These are phyloP conservation scores for Purshia tridentata DNA, from an alignment of 306 rosid species.

Conservation along the genomic window DNA sequence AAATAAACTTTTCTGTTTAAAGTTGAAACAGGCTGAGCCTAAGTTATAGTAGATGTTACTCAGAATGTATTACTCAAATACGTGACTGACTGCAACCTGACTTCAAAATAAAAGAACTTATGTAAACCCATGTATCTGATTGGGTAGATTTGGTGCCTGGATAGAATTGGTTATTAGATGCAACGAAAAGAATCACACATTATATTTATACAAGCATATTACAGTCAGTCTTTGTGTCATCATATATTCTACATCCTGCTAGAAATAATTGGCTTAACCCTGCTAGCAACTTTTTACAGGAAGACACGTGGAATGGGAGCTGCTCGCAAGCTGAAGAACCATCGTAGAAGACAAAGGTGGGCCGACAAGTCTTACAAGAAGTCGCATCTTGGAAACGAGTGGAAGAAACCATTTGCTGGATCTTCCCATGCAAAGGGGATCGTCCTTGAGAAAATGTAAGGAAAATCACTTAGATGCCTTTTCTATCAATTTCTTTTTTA, in stretches of 20 bases:
- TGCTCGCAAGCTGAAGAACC: conserved; percentile 66
- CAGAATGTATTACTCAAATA: too few relatives aligned
- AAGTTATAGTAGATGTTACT: background rate
- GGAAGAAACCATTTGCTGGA: conserved; percentile 72
- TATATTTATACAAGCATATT: background rate
- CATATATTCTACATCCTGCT: background rate
- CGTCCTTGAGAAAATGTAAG: conserved; percentile 60
- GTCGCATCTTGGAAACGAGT: conserved; percentile 62
- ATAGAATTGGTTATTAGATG: background rate
- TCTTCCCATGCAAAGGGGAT: conserved; percentile 65
- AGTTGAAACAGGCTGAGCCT: background rate
- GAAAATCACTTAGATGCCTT: conserved; percentile 7
- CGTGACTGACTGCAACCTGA: too few relatives aligned
- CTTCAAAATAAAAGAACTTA: too few relatives aligned
- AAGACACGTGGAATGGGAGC: conserved; percentile 69
- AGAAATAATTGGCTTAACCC: background rate
- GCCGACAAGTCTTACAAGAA: conserved; percentile 68
- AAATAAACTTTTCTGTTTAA: too few relatives aligned
- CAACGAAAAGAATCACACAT: background rate
- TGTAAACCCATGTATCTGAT: too few relatives aligned
- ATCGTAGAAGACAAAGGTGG: conserved; percentile 66
- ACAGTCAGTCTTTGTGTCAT: background rate
- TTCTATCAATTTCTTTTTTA: conserved; percentile 6
- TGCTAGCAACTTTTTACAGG: conserved; percentile 26
- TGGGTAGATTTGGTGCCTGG: background rate